Evolutionary conservation across 768 basidiomycete species (phyloP).

Genomic region (Lentinula sp.): DNA sequence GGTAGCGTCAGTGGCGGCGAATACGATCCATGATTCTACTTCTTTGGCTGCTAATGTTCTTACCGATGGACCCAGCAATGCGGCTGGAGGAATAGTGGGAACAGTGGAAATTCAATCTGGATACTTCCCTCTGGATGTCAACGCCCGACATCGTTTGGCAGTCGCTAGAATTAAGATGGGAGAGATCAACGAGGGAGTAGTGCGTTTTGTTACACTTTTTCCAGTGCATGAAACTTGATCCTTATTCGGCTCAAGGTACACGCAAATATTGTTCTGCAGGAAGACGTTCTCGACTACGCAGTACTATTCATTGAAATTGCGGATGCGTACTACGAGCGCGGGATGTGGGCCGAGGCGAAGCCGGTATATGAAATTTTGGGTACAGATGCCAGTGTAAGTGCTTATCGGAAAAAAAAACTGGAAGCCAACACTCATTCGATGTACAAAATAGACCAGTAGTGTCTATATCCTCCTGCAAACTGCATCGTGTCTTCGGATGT

Average conservation of each 20-base stretch:
- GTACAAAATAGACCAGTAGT: slow-evolving; percentile 56
- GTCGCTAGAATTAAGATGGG: slow-evolving; percentile 79
- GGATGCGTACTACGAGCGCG: slow-evolving; percentile 74
- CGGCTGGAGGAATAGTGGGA: slow-evolving; percentile 24
- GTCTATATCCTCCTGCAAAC: slow-evolving; percentile 69
- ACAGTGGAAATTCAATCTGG: slow-evolving; percentile 37
- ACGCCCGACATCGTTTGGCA: slow-evolving; percentile 79
- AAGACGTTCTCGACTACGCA: slow-evolving; percentile 74
- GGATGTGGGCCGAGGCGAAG: slow-evolving; percentile 72
- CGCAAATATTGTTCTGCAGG: slow-evolving; percentile 59
- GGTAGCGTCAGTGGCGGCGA: slow-evolving; percentile 7
- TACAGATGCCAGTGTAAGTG: slow-evolving; percentile 61
- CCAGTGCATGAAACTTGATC: background rate
- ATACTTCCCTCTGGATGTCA: slow-evolving; percentile 60
- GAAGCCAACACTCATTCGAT: background rate
- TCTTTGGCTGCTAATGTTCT: background rate
- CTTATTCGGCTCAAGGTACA: slow-evolving; percentile 51
- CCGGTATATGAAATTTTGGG: slow-evolving; percentile 78
- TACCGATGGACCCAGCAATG: slow-evolving; percentile 8
- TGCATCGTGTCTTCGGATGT: slow-evolving; percentile 74
- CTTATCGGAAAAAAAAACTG: too few relatives aligned
- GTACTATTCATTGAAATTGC: slow-evolving; percentile 80
- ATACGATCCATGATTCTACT: slow-evolving; percentile 9
- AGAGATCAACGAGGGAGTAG: slow-evolving; percentile 77
- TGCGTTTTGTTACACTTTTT: slow-evolving; percentile 23